Evolutionary conservation across 441 rosid species (phyloP).

Genomic region (Croton laevigatus): DNA sequence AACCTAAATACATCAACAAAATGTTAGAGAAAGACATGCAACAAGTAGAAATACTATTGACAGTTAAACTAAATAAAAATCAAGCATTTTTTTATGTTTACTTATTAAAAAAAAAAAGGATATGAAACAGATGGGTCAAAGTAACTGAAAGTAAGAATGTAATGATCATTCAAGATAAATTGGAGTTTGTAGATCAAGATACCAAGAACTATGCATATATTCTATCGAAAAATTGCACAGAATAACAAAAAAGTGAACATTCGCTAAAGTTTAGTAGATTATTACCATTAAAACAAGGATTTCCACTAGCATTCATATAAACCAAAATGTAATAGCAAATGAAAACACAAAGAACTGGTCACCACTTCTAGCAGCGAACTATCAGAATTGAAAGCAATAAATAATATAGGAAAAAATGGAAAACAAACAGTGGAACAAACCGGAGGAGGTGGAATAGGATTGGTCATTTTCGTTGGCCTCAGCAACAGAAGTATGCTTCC

Average conservation of each 20-base stretch:
- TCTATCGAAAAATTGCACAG: too few relatives aligned
- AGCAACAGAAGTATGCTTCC: conserved; percentile 37
- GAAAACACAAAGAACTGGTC: neutral
- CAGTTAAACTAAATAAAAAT: neutral
- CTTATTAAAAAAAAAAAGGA: too few relatives aligned
- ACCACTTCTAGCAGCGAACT: neutral
- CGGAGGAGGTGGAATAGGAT: conserved; percentile 43
- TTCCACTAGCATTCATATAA: neutral
- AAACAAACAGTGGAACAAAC: conserved; percentile 34
- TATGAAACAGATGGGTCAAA: neutral
- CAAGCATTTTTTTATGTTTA: neutral
- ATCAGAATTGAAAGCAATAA: neutral
- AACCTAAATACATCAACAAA: conserved; percentile 33
- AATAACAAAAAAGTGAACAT: too few relatives aligned
- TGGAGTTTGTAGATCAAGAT: neutral
- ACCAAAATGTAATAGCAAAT: neutral
- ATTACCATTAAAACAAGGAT: neutral
- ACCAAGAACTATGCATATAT: too few relatives aligned
- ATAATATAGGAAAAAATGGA: neutral
- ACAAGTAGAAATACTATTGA: neutral
- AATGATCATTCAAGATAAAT: neutral
- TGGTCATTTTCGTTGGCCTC: conserved; percentile 33
- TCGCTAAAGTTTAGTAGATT: neutral
- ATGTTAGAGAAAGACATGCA: neutral
- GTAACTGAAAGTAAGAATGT: neutral